Percentiles rank a stretch among this genome's conserved stretches.
These are phyloP conservation scores for Lasiosphaeria miniovina DNA, from an alignment of 495 filamentous ascomycete species.

Conservation along the genomic window DNA sequence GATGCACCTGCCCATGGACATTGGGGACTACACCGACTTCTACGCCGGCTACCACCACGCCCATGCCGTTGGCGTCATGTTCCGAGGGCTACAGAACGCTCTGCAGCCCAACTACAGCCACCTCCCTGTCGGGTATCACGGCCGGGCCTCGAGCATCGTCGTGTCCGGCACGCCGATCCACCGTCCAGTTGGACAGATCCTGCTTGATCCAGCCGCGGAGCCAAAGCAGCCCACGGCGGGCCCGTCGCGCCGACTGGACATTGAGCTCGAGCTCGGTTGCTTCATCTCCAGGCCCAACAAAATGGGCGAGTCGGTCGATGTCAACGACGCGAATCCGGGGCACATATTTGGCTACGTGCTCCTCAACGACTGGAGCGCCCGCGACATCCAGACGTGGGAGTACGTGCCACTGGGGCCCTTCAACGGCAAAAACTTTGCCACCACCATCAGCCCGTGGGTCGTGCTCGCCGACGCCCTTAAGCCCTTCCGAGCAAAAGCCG, in stretches of 20 bases:
- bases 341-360: slow-evolving; percentile 83
- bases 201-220: slow-evolving; percentile 60
- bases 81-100: slow-evolving; percentile 77
- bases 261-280: slow-evolving; percentile 84
- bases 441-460: slow-evolving; percentile 84
- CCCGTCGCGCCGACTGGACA: slow-evolving; percentile 67
- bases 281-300: slow-evolving; percentile 69
- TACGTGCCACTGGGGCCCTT: slow-evolving; percentile 85
- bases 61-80: slow-evolving; percentile 72
- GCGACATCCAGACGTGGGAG: slow-evolving; percentile 91
- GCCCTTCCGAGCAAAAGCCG: slow-evolving; percentile 52
- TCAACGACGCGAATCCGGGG: slow-evolving; percentile 61
- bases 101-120: slow-evolving; percentile 89
- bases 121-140: slow-evolving; percentile 86
- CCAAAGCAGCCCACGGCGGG: slow-evolving; percentile 58
- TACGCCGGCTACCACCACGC: slow-evolving; percentile 92
- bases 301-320: slow-evolving; percentile 59
- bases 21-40: slow-evolving; percentile 97
- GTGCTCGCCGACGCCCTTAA: slow-evolving; percentile 81
- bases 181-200: slow-evolving; percentile 79
- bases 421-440: slow-evolving; percentile 91
- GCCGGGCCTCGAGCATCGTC: slow-evolving; percentile 74
- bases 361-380: slow-evolving; percentile 92
- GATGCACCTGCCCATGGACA: slow-evolving; percentile 78
- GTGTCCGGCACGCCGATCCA: slow-evolving; percentile 71